Base-by-base conservation (phyloP, 1,284 basidiomycete genomes). In the Phellopilus nigrolimitatus region DNA sequence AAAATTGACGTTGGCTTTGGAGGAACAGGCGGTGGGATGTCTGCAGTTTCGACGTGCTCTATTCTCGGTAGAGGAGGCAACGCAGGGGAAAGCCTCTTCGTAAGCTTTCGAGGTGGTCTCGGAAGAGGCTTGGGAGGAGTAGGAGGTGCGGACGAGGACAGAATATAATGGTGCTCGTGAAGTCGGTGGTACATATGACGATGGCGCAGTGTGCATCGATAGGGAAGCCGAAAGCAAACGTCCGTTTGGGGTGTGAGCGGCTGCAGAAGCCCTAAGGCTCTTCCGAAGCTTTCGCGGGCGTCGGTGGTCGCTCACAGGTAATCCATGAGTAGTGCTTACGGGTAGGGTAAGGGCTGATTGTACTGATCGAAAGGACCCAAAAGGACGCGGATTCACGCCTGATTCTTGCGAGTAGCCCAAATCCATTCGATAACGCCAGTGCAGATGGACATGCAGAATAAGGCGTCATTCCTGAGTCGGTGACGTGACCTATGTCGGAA, bases 211-310 rank as follows among this genome's bases (percentile, higher is more conserved):
- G n/a, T n/a, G 17, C 19, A n/a, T 21, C 21, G 46, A 28, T 21
- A 37, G 9, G 28, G 17, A 27, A 40, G 30, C 10, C 25, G 38
- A 17, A 9, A 24, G n/a, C 25, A 30, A 21, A 27, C 17, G 46
- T 39, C 27, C 41, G 17, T 36, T 17, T 15, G 27, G 33, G 13
- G 21, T 25, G 17, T 41, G 36, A 24, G 42, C 12, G 4, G 19
- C n/a, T 27, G 38, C n/a, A 15, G 25, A 22, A 10, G 48, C n/a
- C 38, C 38, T 55, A 7, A 51, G 21, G 27, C 38, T 51, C 15
- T 55, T 55, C 25, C 45, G 49, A 31, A 55, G 48, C 53, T 55
- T 55, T 24, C 53, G 53, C 10, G 53, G 49, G 21, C 27, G 48
- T 51, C 43, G 49, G 48, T 51, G 25, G 33, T n/a, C 21, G 17